phyloP scores from a whole-genome alignment of 2,329 filamentous ascomycete genomes.

The Pezicula carpinea region DNA sequence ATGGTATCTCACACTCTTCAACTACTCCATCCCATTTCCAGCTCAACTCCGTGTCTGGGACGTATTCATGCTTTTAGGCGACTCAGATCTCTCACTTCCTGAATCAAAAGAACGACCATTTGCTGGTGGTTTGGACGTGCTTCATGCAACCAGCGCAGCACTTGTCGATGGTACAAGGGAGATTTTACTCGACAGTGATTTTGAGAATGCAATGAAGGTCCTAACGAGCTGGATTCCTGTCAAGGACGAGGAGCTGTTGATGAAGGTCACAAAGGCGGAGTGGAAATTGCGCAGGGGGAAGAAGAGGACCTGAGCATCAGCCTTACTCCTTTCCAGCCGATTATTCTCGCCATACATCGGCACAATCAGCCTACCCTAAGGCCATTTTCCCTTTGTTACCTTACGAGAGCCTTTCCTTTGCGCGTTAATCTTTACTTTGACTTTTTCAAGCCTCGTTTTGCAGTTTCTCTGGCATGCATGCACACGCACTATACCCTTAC shows the following conservation, averaged over 20 bases:
- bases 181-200: constrained; percentile 86
- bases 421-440: background rate
- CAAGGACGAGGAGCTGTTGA: constrained; percentile 87
- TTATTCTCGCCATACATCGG: background rate
- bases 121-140: constrained; percentile 70
- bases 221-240: constrained; percentile 91
- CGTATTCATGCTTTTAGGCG: constrained; percentile 91
- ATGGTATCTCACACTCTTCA: constrained; percentile 98
- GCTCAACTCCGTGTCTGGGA: constrained; percentile 97
- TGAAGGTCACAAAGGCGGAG: constrained; percentile 84
- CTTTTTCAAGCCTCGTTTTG: no score
- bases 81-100: constrained; percentile 45
- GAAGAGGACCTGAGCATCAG: constrained; percentile 18
- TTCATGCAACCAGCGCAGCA: constrained; percentile 86
- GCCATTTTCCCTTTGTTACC: background rate
- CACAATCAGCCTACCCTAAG: background rate
- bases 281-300: constrained; percentile 63
- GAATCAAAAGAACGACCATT: constrained; percentile 35
- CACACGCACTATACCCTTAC: no score
- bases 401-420: background rate
- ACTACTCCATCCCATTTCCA: constrained; percentile 90
- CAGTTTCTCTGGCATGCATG: no score
- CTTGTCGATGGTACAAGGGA: constrained; percentile 87
- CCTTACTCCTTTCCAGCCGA: no score
- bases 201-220: constrained; percentile 97